These are phyloP conservation scores for Diaporthe longicolla DNA, from an alignment of 2,329 filamentous ascomycete genomes.

Conservation along the genomic window DNA sequence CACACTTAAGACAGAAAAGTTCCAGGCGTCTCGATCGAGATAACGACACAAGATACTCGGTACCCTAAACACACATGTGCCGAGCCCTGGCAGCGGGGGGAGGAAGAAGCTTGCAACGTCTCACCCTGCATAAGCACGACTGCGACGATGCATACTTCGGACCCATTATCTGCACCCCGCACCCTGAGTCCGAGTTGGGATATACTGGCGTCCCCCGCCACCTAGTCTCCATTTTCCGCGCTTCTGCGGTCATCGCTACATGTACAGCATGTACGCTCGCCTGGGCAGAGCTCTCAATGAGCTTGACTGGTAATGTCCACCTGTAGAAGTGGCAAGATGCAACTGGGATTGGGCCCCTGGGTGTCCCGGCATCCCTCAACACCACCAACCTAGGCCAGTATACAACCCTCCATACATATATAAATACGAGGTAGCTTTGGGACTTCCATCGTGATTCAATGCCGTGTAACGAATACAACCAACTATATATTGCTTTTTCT, in stretches of 20 bases:
- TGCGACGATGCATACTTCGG: conserved; percentile 16
- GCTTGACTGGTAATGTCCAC: neutral
- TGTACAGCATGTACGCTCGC: neutral
- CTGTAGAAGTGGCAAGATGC: neutral
- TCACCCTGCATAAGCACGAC: conserved; percentile 5
- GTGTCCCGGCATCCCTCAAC: neutral
- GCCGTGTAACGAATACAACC: neutral
- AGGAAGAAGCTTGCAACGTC: neutral
- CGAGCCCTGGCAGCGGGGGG: neutral
- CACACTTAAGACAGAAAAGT: no score
- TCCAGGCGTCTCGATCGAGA: neutral
- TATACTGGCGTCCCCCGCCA: conserved; percentile 3
- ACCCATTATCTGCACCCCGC: conserved; percentile 25
- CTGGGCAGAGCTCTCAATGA: neutral
- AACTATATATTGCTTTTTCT: neutral
- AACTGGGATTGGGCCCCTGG: no score
- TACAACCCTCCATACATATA: neutral
- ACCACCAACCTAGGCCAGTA: no score
- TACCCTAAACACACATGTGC: neutral
- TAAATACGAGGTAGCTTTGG: neutral
- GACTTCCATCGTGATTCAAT: neutral
- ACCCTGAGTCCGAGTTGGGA: conserved; percentile 8
- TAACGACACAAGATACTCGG: neutral
- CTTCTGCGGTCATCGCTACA: neutral
- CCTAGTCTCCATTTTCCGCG: no score